Evolutionary conservation across 805 yeast species (phyloP).

Genomic region (Kluyveromyces dobzhanskii): DNA sequence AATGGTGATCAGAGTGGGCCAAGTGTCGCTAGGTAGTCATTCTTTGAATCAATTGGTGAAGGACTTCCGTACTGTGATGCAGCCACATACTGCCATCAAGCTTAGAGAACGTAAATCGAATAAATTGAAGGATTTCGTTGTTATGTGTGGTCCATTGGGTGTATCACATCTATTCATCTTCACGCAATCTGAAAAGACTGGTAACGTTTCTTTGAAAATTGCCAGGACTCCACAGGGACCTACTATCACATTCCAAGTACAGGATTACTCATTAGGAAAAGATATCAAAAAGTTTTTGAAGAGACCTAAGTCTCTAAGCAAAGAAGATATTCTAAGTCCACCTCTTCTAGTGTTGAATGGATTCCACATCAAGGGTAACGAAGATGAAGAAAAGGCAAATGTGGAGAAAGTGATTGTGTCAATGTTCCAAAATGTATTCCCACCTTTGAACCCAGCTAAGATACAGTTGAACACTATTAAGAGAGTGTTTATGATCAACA

Average conservation of each 20-base stretch:
- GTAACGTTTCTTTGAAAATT: conserved; percentile 73
- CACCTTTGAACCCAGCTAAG: conserved; percentile 81
- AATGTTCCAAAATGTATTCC: conserved; percentile 91
- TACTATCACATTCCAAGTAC: conserved; percentile 72
- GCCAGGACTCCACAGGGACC: conserved; percentile 94
- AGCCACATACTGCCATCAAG: conserved; percentile 91
- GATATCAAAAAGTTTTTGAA: conserved; percentile 66
- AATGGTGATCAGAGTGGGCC: conserved; percentile 86
- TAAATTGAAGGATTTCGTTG: conserved; percentile 84
- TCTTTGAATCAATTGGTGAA: conserved; percentile 75
- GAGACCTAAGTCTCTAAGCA: conserved; percentile 70
- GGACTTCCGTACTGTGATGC: conserved; percentile 86
- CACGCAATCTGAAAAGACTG: conserved; percentile 69
- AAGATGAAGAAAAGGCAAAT: conserved; percentile 28
- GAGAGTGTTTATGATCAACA: conserved; percentile 78
- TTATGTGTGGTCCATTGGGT: conserved; percentile 97
- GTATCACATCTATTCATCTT: conserved; percentile 84
- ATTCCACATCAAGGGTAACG: conserved; percentile 36
- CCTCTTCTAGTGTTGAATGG: conserved; percentile 91
- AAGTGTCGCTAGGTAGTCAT: conserved; percentile 46
- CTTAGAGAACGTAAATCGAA: conserved; percentile 81
- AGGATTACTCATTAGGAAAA: conserved; percentile 68
- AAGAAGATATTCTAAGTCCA: conserved; percentile 65
- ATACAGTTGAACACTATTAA: conserved; percentile 68
- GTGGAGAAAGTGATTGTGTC: conserved; percentile 81